Evolutionary conservation across 441 rosid genomes (phyloP).

Genomic region (Biscutella laevigata): DNA sequence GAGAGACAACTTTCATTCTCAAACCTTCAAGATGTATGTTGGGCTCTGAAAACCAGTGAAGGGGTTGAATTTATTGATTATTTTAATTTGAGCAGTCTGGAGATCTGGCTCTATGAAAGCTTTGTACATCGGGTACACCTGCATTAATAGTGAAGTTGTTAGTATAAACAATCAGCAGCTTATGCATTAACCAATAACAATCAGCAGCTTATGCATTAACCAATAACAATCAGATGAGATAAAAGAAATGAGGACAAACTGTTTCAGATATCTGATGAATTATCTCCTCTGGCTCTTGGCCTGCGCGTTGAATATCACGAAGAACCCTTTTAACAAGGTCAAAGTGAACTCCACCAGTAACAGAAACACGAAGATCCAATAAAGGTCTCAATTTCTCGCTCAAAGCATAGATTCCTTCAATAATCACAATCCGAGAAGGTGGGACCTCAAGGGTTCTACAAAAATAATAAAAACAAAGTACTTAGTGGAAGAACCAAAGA

Average conservation of each 20-base stretch:
- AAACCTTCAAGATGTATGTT: conserved; percentile 83
- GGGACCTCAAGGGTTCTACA: conserved; percentile 84
- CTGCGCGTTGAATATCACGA: conserved; percentile 95
- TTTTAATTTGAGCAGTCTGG: conserved; percentile 87
- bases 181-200: background rate
- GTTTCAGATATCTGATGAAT: conserved; percentile 98
- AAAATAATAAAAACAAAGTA: conserved; percentile 9
- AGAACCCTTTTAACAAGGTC: conserved; percentile 96
- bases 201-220: background rate
- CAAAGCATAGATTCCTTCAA: conserved; percentile 94
- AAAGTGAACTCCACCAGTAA: conserved; percentile 98
- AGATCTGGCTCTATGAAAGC: conserved; percentile 99
- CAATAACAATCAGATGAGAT: background rate
- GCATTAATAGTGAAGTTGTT: conserved; percentile 21
- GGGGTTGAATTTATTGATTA: conserved; percentile 89
- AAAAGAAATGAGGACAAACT: conserved; percentile 32
- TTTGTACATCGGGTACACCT: conserved; percentile 99
- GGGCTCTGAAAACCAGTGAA: conserved; percentile 94
- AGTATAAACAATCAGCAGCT: background rate
- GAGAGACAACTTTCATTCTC: background rate
- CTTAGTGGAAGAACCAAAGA: background rate
- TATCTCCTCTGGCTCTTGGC: conserved; percentile 97
- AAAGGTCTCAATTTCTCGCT: conserved; percentile 79
- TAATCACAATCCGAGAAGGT: conserved; percentile 77
- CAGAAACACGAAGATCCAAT: conserved; percentile 83